Percentiles rank a stretch among this genome's conserved stretches.
These are phyloP conservation scores for Leccinum brunneo-olivaceum DNA, from an alignment of 1,284 basidiomycete genomes.

Conservation along the genomic window DNA sequence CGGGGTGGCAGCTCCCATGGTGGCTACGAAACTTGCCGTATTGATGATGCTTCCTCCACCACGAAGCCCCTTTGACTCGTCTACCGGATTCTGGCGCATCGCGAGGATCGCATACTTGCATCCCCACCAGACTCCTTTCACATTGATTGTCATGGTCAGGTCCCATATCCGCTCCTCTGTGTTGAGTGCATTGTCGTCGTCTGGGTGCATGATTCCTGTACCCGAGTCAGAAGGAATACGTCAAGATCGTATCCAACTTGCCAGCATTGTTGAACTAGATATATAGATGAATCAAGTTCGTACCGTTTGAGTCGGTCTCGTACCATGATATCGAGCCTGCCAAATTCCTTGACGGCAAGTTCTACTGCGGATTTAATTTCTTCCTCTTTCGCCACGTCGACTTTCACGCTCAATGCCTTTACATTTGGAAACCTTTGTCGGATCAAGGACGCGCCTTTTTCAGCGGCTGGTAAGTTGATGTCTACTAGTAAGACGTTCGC, in stretches of 20 bases:
- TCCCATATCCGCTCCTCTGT: conserved; percentile 97
- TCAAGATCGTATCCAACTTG: conserved; percentile 19
- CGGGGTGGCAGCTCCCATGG: conserved; percentile 91
- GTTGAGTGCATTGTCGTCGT: conserved; percentile 89
- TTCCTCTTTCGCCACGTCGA: conserved; percentile 84
- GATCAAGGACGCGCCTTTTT: conserved; percentile 65
- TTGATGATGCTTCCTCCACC: conserved; percentile 94
- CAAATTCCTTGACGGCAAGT: conserved; percentile 75
- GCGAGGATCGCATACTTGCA: conserved; percentile 95
- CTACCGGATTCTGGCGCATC: conserved; percentile 87
- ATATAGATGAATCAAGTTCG: neutral
- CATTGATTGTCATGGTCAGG: conserved; percentile 87
- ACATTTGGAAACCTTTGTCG: conserved; percentile 61
- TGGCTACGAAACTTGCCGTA: conserved; percentile 91
- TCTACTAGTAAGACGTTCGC: conserved; percentile 84
- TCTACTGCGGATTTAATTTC: conserved; percentile 82
- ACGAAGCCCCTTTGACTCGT: conserved; percentile 73
- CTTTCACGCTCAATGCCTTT: conserved; percentile 67
- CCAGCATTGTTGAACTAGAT: conserved; percentile 85
- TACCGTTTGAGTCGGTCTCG: conserved; percentile 17
- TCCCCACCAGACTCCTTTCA: conserved; percentile 98
- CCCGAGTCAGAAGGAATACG: conserved; percentile 1
- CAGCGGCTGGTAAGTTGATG: conserved; percentile 75
- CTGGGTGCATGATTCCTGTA: conserved; percentile 89
- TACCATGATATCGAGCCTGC: conserved; percentile 89